A percentile compares a stretch with the other conserved stretches of the same genome.
Evolutionary conservation across 352 stramenopile genomes (phyloP).

Genomic region (Globisporangium middletonii): DNA sequence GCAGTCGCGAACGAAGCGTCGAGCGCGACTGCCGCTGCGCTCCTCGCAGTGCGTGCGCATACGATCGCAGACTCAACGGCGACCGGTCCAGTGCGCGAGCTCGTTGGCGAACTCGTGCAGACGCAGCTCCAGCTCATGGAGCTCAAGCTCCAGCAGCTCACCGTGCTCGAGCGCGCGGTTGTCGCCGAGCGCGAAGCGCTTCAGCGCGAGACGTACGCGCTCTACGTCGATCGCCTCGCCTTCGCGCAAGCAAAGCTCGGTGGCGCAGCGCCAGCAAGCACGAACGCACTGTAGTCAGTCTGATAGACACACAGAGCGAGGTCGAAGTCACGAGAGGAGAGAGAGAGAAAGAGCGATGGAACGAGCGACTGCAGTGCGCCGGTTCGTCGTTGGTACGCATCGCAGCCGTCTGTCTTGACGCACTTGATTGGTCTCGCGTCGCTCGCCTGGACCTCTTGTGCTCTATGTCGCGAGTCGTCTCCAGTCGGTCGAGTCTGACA

Average conservation of each 20-base stretch:
- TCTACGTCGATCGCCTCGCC: slow-evolving; percentile 69
- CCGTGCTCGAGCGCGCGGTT: slow-evolving; percentile 48
- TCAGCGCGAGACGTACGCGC: slow-evolving; percentile 50
- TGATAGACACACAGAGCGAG: no score
- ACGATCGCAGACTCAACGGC: slow-evolving; percentile 36
- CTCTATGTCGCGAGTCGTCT: no score
- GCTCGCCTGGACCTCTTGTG: no score
- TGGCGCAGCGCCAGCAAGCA: slow-evolving; percentile 2
- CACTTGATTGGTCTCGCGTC: no score
- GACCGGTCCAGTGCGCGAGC: slow-evolving; percentile 32
- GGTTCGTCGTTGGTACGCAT: no score
- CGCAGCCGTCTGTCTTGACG: no score
- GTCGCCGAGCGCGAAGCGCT: slow-evolving; percentile 53
- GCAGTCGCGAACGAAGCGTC: slow-evolving; percentile 61
- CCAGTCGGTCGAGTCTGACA: no score
- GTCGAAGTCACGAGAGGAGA: no score
- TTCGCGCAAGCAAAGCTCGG: slow-evolving; percentile 52
- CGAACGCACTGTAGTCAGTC: neutral
- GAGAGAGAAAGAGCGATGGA: no score
- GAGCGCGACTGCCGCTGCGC: slow-evolving; percentile 46
- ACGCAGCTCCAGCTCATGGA: slow-evolving; percentile 75
- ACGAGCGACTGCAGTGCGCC: no score
- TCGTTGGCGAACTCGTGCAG: slow-evolving; percentile 55
- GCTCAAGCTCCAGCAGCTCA: slow-evolving; percentile 70
- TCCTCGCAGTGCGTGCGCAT: slow-evolving; percentile 51